phyloP scores from a whole-genome alignment of 805 yeast genomes.

The Candida namnaoensis region DNA sequence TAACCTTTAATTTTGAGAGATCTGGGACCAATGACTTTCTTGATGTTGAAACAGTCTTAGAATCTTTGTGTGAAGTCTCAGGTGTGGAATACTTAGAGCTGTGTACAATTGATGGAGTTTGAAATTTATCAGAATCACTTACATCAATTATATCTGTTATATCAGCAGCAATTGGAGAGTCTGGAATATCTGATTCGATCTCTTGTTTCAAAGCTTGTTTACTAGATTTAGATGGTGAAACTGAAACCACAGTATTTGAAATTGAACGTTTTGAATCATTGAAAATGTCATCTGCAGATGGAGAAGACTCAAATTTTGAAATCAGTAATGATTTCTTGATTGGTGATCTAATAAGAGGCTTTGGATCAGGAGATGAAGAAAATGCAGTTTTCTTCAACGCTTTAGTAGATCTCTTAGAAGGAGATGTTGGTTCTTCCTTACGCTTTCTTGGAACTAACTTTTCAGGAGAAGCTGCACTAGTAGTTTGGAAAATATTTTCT shows the following conservation, averaged over 20 bases:
- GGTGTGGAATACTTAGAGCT: constrained; percentile 6
- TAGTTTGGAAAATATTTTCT: constrained; percentile 27
- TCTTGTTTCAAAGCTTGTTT: too few relatives aligned
- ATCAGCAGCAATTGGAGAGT: not conserved
- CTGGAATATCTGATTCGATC: not conserved
- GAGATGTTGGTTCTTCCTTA: constrained; percentile 6
- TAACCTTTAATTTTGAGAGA: constrained; percentile 21
- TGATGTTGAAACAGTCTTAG: not conserved
- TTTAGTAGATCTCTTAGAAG: constrained; percentile 1
- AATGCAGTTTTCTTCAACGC: constrained; percentile 18
- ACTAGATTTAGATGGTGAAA: not conserved
- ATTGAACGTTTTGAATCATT: not conserved
- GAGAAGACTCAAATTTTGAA: constrained; percentile 17
- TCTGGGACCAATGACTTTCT: constrained; percentile 22
- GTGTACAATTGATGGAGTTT: not conserved
- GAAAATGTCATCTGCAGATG: constrained; percentile 1
- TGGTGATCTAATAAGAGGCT: constrained; percentile 10
- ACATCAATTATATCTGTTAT: too few relatives aligned
- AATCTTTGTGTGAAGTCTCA: not conserved
- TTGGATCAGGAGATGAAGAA: constrained; percentile 17
- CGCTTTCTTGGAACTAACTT: constrained; percentile 18
- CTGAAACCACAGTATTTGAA: too few relatives aligned
- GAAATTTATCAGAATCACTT: not conserved
- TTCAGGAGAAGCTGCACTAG: constrained; percentile 10
- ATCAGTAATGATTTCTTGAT: constrained; percentile 12